These are phyloP conservation scores for Phytophthora quininea DNA, from an alignment of 352 stramenopile genomes.

Conservation along the genomic window DNA sequence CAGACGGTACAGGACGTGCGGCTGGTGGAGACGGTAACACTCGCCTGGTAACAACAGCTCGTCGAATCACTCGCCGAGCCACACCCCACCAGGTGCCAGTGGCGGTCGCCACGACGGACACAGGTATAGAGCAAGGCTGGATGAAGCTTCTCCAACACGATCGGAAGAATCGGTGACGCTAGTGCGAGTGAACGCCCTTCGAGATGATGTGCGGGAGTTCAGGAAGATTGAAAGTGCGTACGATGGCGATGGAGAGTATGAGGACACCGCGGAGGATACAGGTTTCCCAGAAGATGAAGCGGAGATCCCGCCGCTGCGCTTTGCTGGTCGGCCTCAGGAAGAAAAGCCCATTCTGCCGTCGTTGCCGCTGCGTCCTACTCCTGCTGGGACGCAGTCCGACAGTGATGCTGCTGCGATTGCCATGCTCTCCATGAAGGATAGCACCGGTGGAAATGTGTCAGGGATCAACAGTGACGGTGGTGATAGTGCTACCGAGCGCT, in stretches of 20 bases:
- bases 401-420: constrained; percentile 76
- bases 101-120: constrained; percentile 21
- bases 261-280: constrained; percentile 59
- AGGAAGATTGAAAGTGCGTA: constrained; percentile 74
- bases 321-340: constrained; percentile 32
- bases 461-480: constrained; percentile 53
- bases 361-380: constrained; percentile 24
- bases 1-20: constrained; percentile 9
- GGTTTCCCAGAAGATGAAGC: constrained; percentile 40
- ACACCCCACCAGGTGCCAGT: constrained; percentile 34
- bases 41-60: constrained; percentile 20
- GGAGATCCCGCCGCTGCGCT: constrained; percentile 31
- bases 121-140: constrained; percentile 31
- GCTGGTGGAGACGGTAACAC: constrained; percentile 10
- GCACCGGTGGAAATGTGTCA: constrained; percentile 24
- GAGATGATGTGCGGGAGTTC: constrained; percentile 76
- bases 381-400: constrained; percentile 62
- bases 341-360: constrained; percentile 27
- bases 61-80: constrained; percentile 35
- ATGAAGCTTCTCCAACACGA: constrained; percentile 40
- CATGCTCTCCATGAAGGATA: constrained; percentile 86
- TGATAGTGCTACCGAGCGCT: constrained; percentile 39
- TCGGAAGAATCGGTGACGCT: constrained; percentile 71
- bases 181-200: constrained; percentile 73
- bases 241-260: constrained; percentile 71